A percentile compares a stretch with the other conserved stretches of the same genome.
Conservation (phyloP, 352 stramenopile genomes). For the Elongisporangium senticosum region DNA sequence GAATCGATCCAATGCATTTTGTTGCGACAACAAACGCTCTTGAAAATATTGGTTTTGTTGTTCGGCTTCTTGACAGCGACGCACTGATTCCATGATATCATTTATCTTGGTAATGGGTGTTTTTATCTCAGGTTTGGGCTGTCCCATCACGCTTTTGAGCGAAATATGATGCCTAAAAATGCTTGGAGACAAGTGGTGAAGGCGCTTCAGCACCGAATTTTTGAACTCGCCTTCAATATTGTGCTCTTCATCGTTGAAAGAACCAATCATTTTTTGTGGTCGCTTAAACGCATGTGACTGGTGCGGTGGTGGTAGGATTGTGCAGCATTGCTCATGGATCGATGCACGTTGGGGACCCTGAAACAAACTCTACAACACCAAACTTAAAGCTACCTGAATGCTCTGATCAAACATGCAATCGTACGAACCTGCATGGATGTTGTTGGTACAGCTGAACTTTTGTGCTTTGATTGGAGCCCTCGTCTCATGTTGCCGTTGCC, state of each 20-base stretch:
- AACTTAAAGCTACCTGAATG: neutral
- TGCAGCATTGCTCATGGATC: neutral
- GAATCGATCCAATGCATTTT: neutral
- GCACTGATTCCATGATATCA: neutral
- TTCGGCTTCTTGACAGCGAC: neutral
- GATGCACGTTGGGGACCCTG: no score
- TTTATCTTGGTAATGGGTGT: neutral
- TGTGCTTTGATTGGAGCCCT: neutral
- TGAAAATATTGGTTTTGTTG: neutral
- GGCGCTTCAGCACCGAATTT: neutral
- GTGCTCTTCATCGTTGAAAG: neutral
- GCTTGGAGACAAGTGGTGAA: neutral
- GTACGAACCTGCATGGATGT: neutral
- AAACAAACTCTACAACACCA: neutral
- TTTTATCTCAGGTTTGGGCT: neutral
- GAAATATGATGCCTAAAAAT: neutral
- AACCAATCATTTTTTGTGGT: neutral
- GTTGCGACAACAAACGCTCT: neutral
- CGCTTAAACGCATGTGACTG: neutral
- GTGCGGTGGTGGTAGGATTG: neutral
- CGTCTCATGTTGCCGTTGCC: neutral
- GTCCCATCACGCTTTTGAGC: neutral
- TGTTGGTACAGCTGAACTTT: neutral
- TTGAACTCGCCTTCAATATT: neutral
- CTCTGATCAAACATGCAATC: neutral